Percentiles rank a stretch among this genome's conserved stretches.
Evolutionary conservation across 1,284 basidiomycete genomes (phyloP).

Genomic region (Apiotrichum veenhuisii): DNA sequence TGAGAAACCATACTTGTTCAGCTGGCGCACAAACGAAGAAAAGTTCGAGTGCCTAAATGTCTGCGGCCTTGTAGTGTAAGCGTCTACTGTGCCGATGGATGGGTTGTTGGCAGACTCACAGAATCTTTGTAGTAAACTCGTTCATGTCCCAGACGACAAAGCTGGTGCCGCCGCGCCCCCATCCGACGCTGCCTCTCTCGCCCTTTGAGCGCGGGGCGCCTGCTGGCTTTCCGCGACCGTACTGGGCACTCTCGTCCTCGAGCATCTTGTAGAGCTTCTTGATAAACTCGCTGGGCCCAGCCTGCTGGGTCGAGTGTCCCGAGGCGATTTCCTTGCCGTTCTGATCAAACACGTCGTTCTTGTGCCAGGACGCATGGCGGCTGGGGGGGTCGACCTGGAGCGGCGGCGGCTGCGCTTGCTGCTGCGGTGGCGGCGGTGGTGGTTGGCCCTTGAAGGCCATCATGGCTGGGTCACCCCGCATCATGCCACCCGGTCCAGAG

Average conservation of each 20-base stretch:
- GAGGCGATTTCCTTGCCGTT: conserved; percentile 3
- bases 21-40: conserved; percentile 85
- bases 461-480: not conserved
- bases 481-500: not conserved
- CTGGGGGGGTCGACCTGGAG: not conserved
- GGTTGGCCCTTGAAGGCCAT: not conserved
- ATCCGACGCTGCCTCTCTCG: conserved; percentile 58
- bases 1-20: conserved; percentile 99
- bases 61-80: conserved; percentile 56
- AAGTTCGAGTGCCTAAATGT: conserved; percentile 98
- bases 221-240: conserved; percentile 34
- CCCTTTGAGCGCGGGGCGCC: conserved; percentile 27
- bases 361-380: conserved; percentile 2
- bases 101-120: conserved; percentile 47
- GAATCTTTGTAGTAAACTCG: conserved; percentile 88
- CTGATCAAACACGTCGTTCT: conserved; percentile 4
- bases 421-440: not conserved
- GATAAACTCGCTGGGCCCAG: conserved; percentile 70
- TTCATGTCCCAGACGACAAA: conserved; percentile 99
- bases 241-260: conserved; percentile 41
- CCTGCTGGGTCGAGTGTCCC: conserved; percentile 11
- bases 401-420: not conserved
- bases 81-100: not conserved
- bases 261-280: conserved; percentile 84
- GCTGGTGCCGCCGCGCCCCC: conserved; percentile 80